Evolutionary conservation across 805 yeast genomes (phyloP), one percentile per base, ranked within the genome.

Genomic region (Teunomyces cretensis): DNA sequence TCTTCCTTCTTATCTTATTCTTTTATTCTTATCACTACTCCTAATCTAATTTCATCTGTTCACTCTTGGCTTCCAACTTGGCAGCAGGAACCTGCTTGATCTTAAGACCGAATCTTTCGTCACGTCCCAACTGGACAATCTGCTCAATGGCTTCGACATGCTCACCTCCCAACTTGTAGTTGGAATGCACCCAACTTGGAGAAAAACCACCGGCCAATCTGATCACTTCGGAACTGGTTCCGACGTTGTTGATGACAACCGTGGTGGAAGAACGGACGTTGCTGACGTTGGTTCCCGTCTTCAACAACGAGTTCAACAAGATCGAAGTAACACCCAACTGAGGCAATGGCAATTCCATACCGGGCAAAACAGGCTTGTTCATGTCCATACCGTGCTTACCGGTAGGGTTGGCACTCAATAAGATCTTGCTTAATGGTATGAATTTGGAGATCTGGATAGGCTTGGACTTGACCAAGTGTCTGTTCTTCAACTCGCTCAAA

Each of bases 151-250:
- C 77, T 44, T 74, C 71, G 12, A 51, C 49, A 45, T 57, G 73
- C 6, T 71, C 68, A 38, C 79, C 80, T 26, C 74, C 64, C 45
- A 92, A 67, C 64, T 84, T 84, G 67, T 73, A 83, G 33, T 78
- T 71, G 22, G 96, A 88, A 62, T 91, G 97, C 36, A 87, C 85
- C 94, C 96, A 94, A 54, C 88, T 80, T 55, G 97, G 91, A 55
- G 76, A 74, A 31, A 72, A 64, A 39, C 96, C 96, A 39, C 97
- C 97, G 22, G 92, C 80, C 51, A 92, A 75, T 62, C 96, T 79
- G 45, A 91, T 65, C 13, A 86, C 70, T 63, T 87, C 94, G 4
- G 38, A 35, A 13, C 38, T 35, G 36, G 73, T 71, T 47, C 57
- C 67, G 40, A 70, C 70, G 33, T 63, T 57, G 47, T 70, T 63